Conservation (phyloP, 495 filamentous ascomycete genomes). For the Cercophora samala region DNA sequence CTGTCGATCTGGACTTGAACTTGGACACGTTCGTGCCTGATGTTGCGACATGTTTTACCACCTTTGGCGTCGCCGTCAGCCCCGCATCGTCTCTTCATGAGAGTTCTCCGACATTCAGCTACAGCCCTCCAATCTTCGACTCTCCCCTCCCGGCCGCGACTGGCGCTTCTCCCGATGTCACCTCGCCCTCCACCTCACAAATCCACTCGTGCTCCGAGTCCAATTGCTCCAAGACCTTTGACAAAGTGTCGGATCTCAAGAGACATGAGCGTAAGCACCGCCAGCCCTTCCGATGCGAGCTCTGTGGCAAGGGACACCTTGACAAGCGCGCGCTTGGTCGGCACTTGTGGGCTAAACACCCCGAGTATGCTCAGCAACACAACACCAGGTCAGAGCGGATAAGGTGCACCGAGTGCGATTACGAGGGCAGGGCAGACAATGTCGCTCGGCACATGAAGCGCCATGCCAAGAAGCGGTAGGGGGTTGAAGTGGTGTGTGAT, state of each 20-base stretch:
- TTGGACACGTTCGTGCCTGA: background rate
- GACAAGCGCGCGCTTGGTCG: conserved; percentile 27
- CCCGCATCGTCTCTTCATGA: background rate
- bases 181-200: background rate
- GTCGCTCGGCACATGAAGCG: conserved; percentile 22
- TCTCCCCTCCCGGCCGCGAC: background rate
- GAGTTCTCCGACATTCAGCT: background rate
- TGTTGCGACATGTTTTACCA: background rate
- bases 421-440: conserved; percentile 24
- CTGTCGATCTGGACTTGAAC: background rate
- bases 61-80: background rate
- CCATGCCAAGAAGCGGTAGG: conserved; percentile 5
- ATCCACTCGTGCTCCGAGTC: background rate
- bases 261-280: conserved; percentile 24
- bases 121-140: background rate
- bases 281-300: conserved; percentile 19
- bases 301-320: conserved; percentile 22
- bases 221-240: conserved; percentile 4
- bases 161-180: background rate
- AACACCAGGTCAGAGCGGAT: conserved; percentile 19
- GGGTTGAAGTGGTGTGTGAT: background rate
- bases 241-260: conserved; percentile 4
- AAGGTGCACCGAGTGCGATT: conserved; percentile 21
- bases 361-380: conserved; percentile 14
- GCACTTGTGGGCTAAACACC: conserved; percentile 27